phyloP scores from a whole-genome alignment of 495 filamentous ascomycete genomes.

The Lasiosphaeriaceae sp. region DNA sequence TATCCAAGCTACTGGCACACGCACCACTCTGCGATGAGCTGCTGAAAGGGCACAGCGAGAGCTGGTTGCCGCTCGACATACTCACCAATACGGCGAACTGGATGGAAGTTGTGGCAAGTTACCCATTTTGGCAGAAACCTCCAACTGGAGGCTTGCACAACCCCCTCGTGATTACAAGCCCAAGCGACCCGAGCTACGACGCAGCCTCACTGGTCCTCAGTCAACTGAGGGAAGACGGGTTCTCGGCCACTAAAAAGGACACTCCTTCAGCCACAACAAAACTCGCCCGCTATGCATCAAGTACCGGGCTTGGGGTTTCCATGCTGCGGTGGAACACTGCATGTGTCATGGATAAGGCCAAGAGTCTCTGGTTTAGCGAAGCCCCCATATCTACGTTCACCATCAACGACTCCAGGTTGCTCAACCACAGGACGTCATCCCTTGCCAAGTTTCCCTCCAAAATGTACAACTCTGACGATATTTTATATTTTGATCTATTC shows the following conservation, averaged over 20 bases:
- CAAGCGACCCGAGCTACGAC: slow-evolving; percentile 7
- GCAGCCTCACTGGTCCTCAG: slow-evolving; percentile 5
- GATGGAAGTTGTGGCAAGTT: slow-evolving; percentile 17
- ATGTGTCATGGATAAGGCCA: too few species aligned
- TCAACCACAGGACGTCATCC: slow-evolving; percentile 5
- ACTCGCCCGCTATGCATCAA: too few species aligned
- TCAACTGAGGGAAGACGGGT: not conserved
- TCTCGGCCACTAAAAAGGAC: too few species aligned
- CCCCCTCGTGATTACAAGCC: not conserved
- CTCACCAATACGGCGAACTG: slow-evolving; percentile 14
- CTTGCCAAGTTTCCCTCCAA: slow-evolving; percentile 6
- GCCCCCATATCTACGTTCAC: slow-evolving; percentile 7
- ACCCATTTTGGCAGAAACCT: slow-evolving; percentile 14
- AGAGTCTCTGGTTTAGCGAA: too few species aligned
- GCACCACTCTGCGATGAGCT: slow-evolving; percentile 14
- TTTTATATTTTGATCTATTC: not conserved
- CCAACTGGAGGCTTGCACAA: not conserved
- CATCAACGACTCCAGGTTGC: slow-evolving; percentile 11
- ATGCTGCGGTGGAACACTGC: too few species aligned
- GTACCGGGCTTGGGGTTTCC: too few species aligned
- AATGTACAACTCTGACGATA: not conserved
- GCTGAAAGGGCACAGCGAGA: slow-evolving; percentile 3
- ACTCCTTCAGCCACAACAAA: too few species aligned
- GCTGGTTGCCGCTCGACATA: slow-evolving; percentile 12
- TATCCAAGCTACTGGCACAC: slow-evolving; percentile 1